Evolutionary conservation across 2,329 filamentous ascomycete genomes (phyloP).

Genomic region (Emergomyces orientalis): DNA sequence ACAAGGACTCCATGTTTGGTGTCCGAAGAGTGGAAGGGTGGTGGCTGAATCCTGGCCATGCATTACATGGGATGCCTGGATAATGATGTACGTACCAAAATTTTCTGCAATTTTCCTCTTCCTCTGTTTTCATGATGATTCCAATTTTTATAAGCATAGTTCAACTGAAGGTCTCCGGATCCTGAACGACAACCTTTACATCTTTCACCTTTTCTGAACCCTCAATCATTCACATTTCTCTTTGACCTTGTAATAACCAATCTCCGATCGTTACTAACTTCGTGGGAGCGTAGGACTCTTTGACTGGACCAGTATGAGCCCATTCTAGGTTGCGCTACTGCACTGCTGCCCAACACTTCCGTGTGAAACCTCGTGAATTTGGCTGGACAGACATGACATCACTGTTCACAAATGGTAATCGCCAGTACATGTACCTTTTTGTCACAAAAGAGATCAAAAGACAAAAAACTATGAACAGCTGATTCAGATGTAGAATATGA

Average conservation of each 20-base stretch:
- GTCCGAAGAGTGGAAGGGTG: not conserved
- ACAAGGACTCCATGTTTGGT: not conserved
- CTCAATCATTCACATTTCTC: not conserved
- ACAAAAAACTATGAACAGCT: not conserved
- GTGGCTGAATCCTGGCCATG: not conserved
- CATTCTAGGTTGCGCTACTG: conserved; percentile 6
- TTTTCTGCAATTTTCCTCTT: not conserved
- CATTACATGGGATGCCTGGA: not conserved
- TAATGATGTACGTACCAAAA: not conserved
- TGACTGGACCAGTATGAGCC: not conserved
- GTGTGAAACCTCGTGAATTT: not conserved
- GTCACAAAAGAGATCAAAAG: not conserved
- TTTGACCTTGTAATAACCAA: not conserved
- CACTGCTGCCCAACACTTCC: conserved; percentile 15
- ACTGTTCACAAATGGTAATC: not conserved
- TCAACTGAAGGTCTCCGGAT: conserved; percentile 23
- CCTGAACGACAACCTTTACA: conserved; percentile 22
- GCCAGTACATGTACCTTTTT: not conserved
- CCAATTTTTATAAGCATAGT: conserved; percentile 23
- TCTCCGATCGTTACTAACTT: conserved; percentile 3
- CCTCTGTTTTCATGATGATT: conserved; percentile 19
- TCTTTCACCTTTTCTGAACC: conserved; percentile 20
- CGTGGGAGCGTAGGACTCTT: not conserved
- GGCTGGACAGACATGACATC: not conserved
- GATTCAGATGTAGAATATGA: not conserved